A percentile compares a stretch with the other conserved stretches of the same genome.
Conservation (phyloP, 768 basidiomycete species). For the Xerocomus spinulosus region DNA sequence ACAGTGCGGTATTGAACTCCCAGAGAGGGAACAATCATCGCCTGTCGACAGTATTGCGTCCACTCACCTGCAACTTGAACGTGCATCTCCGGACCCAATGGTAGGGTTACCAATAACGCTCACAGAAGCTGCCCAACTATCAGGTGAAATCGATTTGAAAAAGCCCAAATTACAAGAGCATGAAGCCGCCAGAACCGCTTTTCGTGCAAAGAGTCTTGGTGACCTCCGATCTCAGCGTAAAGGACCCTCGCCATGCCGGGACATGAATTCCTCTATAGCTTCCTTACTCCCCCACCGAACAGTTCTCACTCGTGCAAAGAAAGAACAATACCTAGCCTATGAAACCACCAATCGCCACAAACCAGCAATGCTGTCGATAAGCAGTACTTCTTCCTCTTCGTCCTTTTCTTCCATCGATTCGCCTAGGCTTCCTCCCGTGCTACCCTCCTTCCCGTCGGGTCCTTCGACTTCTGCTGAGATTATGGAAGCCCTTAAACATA, state of each 20-base stretch:
- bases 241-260: constrained; percentile 31
- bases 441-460: constrained; percentile 64
- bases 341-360: constrained; percentile 41
- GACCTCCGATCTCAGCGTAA: constrained; percentile 41
- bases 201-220: constrained; percentile 50
- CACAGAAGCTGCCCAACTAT: constrained; percentile 2
- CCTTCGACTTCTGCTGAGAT: constrained; percentile 65
- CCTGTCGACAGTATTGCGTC: constrained; percentile 17
- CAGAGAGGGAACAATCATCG: constrained; percentile 41
- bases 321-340: constrained; percentile 37
- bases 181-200: constrained; percentile 28
- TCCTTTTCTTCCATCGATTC: constrained; percentile 64
- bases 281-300: constrained; percentile 34
- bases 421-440: constrained; percentile 36
- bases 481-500: constrained; percentile 70
- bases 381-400: constrained; percentile 70
- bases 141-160: constrained; percentile 30
- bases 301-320: constrained; percentile 28
- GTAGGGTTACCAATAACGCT: constrained; percentile 10
- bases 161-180: constrained; percentile 23
- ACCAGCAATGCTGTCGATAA: constrained; percentile 48
- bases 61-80: constrained; percentile 14
- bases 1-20: constrained; percentile 70
- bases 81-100: constrained; percentile 14
- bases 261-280: constrained; percentile 33